These are phyloP conservation scores for Phaeoacremonium minimum DNA, from an alignment of 2,329 filamentous ascomycete genomes.

Conservation along the genomic window DNA sequence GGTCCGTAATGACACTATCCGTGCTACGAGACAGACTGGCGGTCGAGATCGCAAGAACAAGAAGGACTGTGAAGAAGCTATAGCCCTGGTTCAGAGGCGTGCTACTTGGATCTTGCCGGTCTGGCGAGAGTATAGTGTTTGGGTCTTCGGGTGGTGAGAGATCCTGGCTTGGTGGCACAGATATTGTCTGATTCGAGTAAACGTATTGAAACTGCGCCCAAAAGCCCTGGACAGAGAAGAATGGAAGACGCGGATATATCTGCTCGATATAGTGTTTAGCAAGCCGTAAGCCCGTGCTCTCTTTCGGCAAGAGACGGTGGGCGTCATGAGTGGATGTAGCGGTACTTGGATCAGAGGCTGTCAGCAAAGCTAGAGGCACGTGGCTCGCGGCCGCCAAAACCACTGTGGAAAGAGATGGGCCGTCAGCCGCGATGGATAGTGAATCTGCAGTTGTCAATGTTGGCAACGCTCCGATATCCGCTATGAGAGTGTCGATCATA, in stretches of 20 bases:
- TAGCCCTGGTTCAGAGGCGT: constrained; percentile 8
- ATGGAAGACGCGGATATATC: constrained; percentile 17
- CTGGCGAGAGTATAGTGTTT: not conserved
- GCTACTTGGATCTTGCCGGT: not conserved
- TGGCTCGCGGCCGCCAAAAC: constrained; percentile 13
- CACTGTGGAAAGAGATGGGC: constrained; percentile 14
- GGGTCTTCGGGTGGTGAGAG: not conserved
- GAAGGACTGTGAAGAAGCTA: constrained; percentile 15
- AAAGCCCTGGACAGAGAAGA: constrained; percentile 18
- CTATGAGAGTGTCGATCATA: constrained; percentile 15
- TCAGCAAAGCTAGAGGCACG: not conserved
- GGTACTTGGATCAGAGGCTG: not conserved
- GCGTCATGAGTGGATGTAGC: not conserved
- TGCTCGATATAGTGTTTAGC: constrained; percentile 16
- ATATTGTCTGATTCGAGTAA: constrained; percentile 4
- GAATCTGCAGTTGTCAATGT: constrained; percentile 12
- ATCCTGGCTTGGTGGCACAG: not conserved
- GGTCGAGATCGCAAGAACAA: constrained; percentile 16
- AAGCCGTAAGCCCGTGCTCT: constrained; percentile 12
- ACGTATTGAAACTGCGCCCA: constrained; percentile 18
- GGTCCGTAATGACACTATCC: constrained; percentile 15
- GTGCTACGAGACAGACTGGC: constrained; percentile 17
- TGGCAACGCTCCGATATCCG: constrained; percentile 17
- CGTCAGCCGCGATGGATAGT: constrained; percentile 7
- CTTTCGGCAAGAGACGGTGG: constrained; percentile 9